These are phyloP conservation scores for Periconia digitata DNA, from an alignment of 2,329 filamentous ascomycete species.

Conservation along the genomic window DNA sequence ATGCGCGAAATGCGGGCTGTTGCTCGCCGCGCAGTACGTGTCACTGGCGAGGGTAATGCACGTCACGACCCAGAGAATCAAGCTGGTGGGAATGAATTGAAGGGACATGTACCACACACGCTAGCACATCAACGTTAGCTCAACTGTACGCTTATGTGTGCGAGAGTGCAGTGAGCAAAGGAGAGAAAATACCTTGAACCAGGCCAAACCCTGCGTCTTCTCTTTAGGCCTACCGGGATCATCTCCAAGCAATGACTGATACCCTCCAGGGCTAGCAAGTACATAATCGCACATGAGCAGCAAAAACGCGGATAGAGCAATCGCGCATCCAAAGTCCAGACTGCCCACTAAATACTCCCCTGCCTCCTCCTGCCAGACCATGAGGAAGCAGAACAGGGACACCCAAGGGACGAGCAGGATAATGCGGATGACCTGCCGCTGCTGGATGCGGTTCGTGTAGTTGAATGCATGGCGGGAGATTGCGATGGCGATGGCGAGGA, in stretches of 20 bases:
- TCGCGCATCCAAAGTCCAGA: conserved; percentile 30
- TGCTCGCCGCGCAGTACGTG: conserved; percentile 32
- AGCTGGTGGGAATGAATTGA: conserved; percentile 31
- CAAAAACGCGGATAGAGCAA: conserved; percentile 32
- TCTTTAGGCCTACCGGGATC: conserved; percentile 15
- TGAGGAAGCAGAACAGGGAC: conserved; percentile 17
- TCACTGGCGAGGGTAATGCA: conserved; percentile 22
- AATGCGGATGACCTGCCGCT: conserved; percentile 25
- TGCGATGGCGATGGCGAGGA: conserved; percentile 10
- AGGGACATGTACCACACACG: conserved; percentile 33
- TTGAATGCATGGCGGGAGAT: conserved; percentile 16
- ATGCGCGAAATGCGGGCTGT: conserved; percentile 31
- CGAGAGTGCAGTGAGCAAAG: neutral
- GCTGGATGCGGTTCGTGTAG: conserved; percentile 21
- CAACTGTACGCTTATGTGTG: too few relatives aligned
- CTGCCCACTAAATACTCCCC: conserved; percentile 17
- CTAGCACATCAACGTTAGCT: conserved; percentile 14
- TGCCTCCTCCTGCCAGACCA: conserved; percentile 14
- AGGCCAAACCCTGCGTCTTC: conserved; percentile 19
- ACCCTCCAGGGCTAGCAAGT: conserved; percentile 24
- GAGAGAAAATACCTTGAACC: conserved; percentile 24
- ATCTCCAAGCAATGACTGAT: conserved; percentile 31
- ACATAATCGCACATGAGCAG: conserved; percentile 37
- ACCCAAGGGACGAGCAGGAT: conserved; percentile 20
- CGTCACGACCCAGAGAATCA: conserved; percentile 33